Evolutionary conservation across 169 alveolate genomes (phyloP).

Genomic region (Plasmodium chabaudi): DNA sequence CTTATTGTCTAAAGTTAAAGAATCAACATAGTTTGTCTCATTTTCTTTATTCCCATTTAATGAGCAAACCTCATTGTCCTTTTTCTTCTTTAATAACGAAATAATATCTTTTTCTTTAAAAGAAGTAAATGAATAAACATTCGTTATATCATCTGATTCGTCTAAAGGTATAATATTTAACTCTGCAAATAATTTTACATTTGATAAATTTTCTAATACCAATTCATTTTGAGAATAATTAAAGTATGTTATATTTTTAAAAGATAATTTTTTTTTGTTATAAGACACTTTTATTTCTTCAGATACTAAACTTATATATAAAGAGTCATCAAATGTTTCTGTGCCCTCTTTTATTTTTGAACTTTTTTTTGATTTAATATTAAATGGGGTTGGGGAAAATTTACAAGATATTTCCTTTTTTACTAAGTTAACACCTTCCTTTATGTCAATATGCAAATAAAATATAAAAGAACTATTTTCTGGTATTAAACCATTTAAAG

Average conservation of each 20-base stretch:
- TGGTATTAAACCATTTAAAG: conserved; percentile 40
- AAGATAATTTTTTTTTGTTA: conserved; percentile 58
- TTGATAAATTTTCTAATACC: conserved; percentile 41
- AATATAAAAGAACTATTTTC: conserved; percentile 43
- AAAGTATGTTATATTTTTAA: conserved; percentile 63
- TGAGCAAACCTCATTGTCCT: neutral
- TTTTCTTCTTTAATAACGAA: conserved; percentile 7
- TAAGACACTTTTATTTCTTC: conserved; percentile 66
- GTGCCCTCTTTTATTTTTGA: conserved; percentile 18
- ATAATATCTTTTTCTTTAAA: conserved; percentile 39
- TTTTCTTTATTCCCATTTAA: neutral
- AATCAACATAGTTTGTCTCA: neutral
- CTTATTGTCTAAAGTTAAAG: neutral
- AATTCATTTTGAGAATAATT: conserved; percentile 61
- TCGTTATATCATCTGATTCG: conserved; percentile 46
- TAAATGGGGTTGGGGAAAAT: conserved; percentile 24
- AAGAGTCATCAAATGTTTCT: conserved; percentile 29
- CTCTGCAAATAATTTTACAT: conserved; percentile 40
- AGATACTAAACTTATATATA: conserved; percentile 60
- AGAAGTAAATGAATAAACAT: conserved; percentile 57
- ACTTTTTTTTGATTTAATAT: conserved; percentile 16
- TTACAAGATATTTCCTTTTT: conserved; percentile 37
- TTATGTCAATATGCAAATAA: conserved; percentile 30
- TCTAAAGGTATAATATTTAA: conserved; percentile 35
- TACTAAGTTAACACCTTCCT: conserved; percentile 38